A percentile compares a stretch with the other conserved stretches of the same genome.
Evolutionary conservation across 306 rosid genomes (phyloP).

Genomic region (Lathyrus sativus): DNA sequence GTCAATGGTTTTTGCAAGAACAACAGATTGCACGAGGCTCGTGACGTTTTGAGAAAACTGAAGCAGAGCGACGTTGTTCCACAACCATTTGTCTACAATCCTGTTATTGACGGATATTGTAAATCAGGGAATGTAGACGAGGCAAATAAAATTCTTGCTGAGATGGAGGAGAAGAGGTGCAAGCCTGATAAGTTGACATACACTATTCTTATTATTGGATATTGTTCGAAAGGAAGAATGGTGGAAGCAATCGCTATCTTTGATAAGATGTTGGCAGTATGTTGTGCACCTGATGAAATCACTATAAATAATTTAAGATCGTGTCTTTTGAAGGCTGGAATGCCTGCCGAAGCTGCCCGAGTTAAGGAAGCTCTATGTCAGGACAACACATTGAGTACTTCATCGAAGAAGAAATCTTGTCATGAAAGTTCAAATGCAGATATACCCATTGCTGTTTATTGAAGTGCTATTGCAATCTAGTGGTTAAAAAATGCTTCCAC

Average conservation of each 20-base stretch:
- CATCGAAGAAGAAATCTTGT: conserved; percentile 33
- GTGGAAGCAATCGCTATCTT: conserved; percentile 63
- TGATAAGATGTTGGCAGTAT: conserved; percentile 63
- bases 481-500: conserved; percentile 22
- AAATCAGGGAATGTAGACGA: conserved; percentile 80
- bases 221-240: conserved; percentile 84
- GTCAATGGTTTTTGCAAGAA: conserved; percentile 65
- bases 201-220: conserved; percentile 84
- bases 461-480: conserved; percentile 16
- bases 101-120: conserved; percentile 77
- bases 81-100: conserved; percentile 68
- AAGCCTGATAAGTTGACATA: conserved; percentile 68
- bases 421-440: conserved; percentile 43
- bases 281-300: conserved; percentile 65
- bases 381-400: conserved; percentile 39
- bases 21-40: conserved; percentile 64
- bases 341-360: conserved; percentile 68
- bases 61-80: conserved; percentile 49
- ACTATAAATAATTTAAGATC: conserved; percentile 60
- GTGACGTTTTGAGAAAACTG: conserved; percentile 52
- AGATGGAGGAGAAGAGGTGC: conserved; percentile 74
- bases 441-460: conserved; percentile 60
- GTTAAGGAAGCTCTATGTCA: conserved; percentile 46
- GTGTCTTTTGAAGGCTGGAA: conserved; percentile 76
- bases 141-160: conserved; percentile 62